phyloP scores from a whole-genome alignment of 2,329 filamentous ascomycete species.

The Exophiala oligosperma region DNA sequence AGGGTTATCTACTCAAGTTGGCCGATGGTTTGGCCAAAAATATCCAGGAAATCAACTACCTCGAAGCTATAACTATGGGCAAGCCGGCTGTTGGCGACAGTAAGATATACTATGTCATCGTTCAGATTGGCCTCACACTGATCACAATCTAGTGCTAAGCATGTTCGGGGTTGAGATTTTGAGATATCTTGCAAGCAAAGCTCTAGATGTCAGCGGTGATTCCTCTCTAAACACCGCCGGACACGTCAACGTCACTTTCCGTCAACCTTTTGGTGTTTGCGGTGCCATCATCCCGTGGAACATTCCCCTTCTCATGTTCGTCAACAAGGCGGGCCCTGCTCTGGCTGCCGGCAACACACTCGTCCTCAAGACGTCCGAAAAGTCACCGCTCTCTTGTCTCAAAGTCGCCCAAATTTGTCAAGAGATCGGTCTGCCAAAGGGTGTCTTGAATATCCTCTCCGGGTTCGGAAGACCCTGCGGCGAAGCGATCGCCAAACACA shows the following conservation, averaged over 20 bases:
- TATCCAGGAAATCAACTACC: constrained; percentile 44
- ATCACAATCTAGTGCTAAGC: constrained; percentile 62
- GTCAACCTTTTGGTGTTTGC: constrained; percentile 56
- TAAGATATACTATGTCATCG: constrained; percentile 32
- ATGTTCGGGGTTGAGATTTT: constrained; percentile 66
- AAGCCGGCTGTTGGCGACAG: constrained; percentile 49
- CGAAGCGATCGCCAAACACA: constrained; percentile 47
- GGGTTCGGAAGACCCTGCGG: constrained; percentile 60
- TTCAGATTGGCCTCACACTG: background rate
- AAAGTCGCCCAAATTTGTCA: constrained; percentile 62
- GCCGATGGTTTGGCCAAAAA: constrained; percentile 44
- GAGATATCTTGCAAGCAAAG: constrained; percentile 65
- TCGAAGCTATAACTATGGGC: constrained; percentile 53
- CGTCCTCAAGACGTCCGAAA: constrained; percentile 56
- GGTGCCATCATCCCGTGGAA: constrained; percentile 50
- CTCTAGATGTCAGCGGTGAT: constrained; percentile 42
- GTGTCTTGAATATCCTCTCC: constrained; percentile 61
- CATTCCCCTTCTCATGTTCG: constrained; percentile 48
- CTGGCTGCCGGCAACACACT: constrained; percentile 58
- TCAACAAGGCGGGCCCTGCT: constrained; percentile 57
- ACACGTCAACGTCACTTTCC: constrained; percentile 56
- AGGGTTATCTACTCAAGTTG: constrained; percentile 42
- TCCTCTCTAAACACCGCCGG: constrained; percentile 46
- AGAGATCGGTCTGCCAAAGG: constrained; percentile 58
- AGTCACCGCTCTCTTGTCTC: constrained; percentile 43